Evolutionary conservation across 495 filamentous ascomycete genomes (phyloP).

Genomic region (Penicillium nucicola): DNA sequence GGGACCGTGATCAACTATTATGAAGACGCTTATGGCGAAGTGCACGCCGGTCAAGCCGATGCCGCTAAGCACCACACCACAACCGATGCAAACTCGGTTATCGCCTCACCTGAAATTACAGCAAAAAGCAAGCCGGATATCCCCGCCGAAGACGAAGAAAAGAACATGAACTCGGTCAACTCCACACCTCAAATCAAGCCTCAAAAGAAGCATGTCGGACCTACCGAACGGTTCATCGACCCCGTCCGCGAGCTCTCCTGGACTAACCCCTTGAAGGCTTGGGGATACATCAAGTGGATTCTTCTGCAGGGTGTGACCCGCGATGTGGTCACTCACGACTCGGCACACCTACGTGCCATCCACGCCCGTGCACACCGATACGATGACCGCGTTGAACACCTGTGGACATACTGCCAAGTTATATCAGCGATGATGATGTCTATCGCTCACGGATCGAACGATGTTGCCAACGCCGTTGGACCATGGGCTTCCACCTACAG

Average conservation of each 20-base stretch:
- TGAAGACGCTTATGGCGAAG: conserved; percentile 33
- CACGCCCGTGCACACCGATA: conserved; percentile 61
- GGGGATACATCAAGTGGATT: conserved; percentile 39
- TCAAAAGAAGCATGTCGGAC: conserved; percentile 20
- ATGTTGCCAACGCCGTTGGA: conserved; percentile 69
- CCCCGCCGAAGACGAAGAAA: conserved; percentile 58
- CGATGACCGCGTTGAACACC: conserved; percentile 69
- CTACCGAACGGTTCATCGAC: conserved; percentile 33
- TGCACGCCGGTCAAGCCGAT: conserved; percentile 18
- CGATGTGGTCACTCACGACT: conserved; percentile 53
- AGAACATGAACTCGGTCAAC: conserved; percentile 41
- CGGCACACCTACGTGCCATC: conserved; percentile 47
- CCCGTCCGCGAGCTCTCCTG: conserved; percentile 28
- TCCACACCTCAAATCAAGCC: conserved; percentile 24
- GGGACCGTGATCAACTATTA: conserved; percentile 49
- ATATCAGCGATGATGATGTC: conserved; percentile 66
- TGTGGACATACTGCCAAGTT: conserved; percentile 68
- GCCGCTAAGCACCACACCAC: conserved; percentile 1
- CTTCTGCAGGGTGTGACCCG: conserved; percentile 58
- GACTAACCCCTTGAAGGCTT: conserved; percentile 34
- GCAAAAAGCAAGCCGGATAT: conserved; percentile 33
- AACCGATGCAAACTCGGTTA: conserved; percentile 55
- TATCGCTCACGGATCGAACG: conserved; percentile 75
- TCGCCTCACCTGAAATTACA: conserved; percentile 67
- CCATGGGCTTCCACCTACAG: conserved; percentile 63